These are phyloP conservation scores for Globisporangium canariense DNA, from an alignment of 352 stramenopile species.

Conservation along the genomic window DNA sequence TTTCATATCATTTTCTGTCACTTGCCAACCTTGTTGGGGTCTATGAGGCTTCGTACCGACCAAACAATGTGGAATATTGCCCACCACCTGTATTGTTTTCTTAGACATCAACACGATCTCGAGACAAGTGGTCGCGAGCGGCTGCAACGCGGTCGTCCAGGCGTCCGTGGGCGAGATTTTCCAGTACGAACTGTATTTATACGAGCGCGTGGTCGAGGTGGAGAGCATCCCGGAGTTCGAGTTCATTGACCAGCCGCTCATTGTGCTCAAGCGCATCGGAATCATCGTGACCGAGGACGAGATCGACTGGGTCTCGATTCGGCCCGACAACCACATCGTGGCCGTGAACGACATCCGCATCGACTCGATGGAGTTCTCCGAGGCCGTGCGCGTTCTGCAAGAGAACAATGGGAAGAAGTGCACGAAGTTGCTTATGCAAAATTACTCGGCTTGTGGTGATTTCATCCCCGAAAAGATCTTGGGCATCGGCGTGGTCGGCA, in stretches of 20 bases:
- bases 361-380: slow-evolving; percentile 76
- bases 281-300: slow-evolving; percentile 64
- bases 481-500: slow-evolving; percentile 72
- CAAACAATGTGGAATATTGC: background rate
- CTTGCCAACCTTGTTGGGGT: background rate
- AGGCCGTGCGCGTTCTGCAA: slow-evolving; percentile 74
- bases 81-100: background rate
- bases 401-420: slow-evolving; percentile 86
- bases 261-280: slow-evolving; percentile 83
- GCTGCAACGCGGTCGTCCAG: slow-evolving; percentile 82
- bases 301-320: slow-evolving; percentile 81
- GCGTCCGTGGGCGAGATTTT: slow-evolving; percentile 85
- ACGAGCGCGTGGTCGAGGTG: slow-evolving; percentile 85
- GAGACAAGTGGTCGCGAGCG: slow-evolving; percentile 76
- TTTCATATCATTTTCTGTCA: too few relatives aligned
- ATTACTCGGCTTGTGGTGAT: slow-evolving; percentile 81
- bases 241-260: slow-evolving; percentile 83
- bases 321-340: slow-evolving; percentile 83
- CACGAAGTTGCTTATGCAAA: slow-evolving; percentile 87
- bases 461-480: slow-evolving; percentile 89
- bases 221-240: slow-evolving; percentile 85
- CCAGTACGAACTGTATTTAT: slow-evolving; percentile 86
- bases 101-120: slow-evolving; percentile 86
- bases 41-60: background rate
- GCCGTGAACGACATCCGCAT: slow-evolving; percentile 86